Evolutionary conservation across 164 flowering plant species (phyloP), one percentile per base, ranked within the genome.

Genomic region (Malania oleifera): DNA sequence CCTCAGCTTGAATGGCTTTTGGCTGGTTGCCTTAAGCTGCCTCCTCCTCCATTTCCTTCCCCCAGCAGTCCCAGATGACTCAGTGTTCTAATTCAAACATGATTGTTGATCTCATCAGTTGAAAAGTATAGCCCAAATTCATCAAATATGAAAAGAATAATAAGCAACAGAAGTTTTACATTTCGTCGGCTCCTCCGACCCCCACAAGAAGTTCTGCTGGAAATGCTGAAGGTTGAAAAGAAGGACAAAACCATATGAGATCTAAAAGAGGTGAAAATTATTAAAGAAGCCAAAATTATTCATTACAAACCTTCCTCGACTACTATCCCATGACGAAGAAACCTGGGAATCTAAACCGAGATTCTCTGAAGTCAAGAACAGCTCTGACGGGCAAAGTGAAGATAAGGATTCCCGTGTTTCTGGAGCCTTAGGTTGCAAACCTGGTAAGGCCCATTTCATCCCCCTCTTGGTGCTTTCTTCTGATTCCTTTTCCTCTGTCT

Each of bases 1-100:
- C 69, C 82, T 83, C 17, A 91, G 90, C 69, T 84, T 82, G 62
- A 95, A 95, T 23, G 97, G 98, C 64, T 77, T 79, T 40, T 71
- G 92, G 41, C 79, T 59, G 5, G 99, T 91, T 61, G 69, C 74
- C 70, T 57, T 82, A 13, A 56, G 81, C 67, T 78, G 84, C 74
- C 80, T 74, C 69, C 77, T 80, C 73, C 75, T 84, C 90, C 83
- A 75, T 47, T 58, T 78, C 57, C 84, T 83, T 56, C 83, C 78
- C n/a, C 80, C 83, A 43, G 49, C 48, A 49, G 83, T 72, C 11
- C 83, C 86, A 17, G 75, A 52, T 27, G 96, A 95, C 28, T 82
- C 96, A 44, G 73, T 53, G 65, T 95, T 90, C 99, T 95, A 65
- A 54, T 12, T 18, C 24, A 51, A 28, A 57, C 14, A 50, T 6